phyloP scores from a whole-genome alignment of 2,329 filamentous ascomycete genomes.

The Fusarium nematophilum region DNA sequence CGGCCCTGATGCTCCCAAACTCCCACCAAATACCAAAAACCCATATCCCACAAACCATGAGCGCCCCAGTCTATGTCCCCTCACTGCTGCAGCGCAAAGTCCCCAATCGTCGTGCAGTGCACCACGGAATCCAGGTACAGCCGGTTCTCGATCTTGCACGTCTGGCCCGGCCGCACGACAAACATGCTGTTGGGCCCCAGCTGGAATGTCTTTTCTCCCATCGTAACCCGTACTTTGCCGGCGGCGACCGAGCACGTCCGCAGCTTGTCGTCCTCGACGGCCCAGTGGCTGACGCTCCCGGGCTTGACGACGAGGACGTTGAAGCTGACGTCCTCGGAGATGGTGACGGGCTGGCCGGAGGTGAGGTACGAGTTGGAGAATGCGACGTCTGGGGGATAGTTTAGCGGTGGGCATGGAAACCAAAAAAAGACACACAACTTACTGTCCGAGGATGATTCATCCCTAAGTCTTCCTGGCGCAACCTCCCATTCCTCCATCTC shows the following conservation, averaged over 20 bases:
- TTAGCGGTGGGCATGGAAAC: background rate
- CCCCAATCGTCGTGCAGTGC: slow-evolving; percentile 52
- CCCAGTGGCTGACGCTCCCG: slow-evolving; percentile 49
- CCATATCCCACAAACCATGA: background rate
- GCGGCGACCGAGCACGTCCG: slow-evolving; percentile 54
- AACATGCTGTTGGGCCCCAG: slow-evolving; percentile 60
- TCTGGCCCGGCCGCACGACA: slow-evolving; percentile 52
- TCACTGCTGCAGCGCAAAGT: slow-evolving; percentile 32
- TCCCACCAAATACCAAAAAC: background rate
- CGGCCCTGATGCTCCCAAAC: no score
- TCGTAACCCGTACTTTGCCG: slow-evolving; percentile 56
- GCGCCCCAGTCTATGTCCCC: background rate
- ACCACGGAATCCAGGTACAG: slow-evolving; percentile 58
- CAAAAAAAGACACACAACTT: slow-evolving; percentile 34
- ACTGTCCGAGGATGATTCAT: slow-evolving; percentile 49
- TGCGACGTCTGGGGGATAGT: slow-evolving; percentile 51
- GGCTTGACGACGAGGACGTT: slow-evolving; percentile 56
- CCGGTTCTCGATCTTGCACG: slow-evolving; percentile 55
- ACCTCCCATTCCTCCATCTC: slow-evolving; percentile 60
- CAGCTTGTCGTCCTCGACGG: slow-evolving; percentile 44
- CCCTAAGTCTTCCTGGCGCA: slow-evolving; percentile 55
- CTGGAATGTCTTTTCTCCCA: slow-evolving; percentile 50
- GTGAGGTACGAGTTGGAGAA: slow-evolving; percentile 57
- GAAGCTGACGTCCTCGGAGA: slow-evolving; percentile 54
- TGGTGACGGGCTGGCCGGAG: slow-evolving; percentile 48